Evolutionary conservation across 2,329 filamentous ascomycete genomes (phyloP).

Genomic region (Furcasterigmium furcatum): DNA sequence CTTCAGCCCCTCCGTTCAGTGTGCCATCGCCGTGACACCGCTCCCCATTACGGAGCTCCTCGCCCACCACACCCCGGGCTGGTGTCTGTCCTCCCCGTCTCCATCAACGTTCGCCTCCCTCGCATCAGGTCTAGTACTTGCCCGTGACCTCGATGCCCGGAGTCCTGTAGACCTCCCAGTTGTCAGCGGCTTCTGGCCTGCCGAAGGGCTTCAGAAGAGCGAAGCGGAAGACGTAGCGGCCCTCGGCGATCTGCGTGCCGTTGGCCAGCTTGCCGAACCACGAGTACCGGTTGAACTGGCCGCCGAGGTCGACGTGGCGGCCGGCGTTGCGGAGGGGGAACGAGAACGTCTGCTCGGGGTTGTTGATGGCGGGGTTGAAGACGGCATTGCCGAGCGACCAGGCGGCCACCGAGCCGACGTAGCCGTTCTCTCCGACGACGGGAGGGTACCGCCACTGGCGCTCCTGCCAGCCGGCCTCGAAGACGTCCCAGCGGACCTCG

Average conservation of each 20-base stretch:
- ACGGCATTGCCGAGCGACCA: slow-evolving; percentile 24
- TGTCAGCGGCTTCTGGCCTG: slow-evolving; percentile 32
- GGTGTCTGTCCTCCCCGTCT: neutral
- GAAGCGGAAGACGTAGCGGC: slow-evolving; percentile 33
- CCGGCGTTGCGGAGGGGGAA: slow-evolving; percentile 30
- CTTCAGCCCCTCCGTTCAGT: too few relatives aligned
- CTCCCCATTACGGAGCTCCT: too few relatives aligned
- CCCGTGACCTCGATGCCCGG: slow-evolving; percentile 26
- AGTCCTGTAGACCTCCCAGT: slow-evolving; percentile 35
- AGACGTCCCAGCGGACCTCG: slow-evolving; percentile 22
- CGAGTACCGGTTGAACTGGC: slow-evolving; percentile 20
- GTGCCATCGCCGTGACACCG: too few relatives aligned
- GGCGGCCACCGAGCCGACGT: slow-evolving; percentile 32
- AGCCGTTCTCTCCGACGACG: slow-evolving; percentile 28
- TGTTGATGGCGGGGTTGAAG: slow-evolving; percentile 26
- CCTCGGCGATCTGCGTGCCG: slow-evolving; percentile 31
- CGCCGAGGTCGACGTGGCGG: slow-evolving; percentile 17
- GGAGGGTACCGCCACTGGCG: slow-evolving; percentile 37
- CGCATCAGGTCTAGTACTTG: slow-evolving; percentile 12
- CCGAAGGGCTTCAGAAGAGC: slow-evolving; percentile 37
- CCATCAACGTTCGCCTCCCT: neutral
- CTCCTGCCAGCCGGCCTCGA: slow-evolving; percentile 31
- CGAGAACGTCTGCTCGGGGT: slow-evolving; percentile 30
- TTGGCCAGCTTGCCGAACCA: slow-evolving; percentile 39
- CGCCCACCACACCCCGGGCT: too few relatives aligned